Base-by-base conservation (phyloP, 2,329 filamentous ascomycete species). In the Fusarium sp. region DNA sequence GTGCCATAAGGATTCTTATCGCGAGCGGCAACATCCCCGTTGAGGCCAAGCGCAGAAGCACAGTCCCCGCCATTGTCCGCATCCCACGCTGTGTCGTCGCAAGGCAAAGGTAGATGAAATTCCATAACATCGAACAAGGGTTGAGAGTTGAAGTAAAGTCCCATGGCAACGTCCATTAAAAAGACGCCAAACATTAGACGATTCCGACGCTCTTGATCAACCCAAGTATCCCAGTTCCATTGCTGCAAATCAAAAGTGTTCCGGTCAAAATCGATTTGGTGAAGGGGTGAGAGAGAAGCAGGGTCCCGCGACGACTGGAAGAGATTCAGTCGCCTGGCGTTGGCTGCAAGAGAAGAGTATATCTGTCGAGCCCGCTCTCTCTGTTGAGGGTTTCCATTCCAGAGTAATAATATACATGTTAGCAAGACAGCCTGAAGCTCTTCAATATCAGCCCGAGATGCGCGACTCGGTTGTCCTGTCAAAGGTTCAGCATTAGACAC, bases 1-100 rank as follows among this genome's bases (percentile, higher is more conserved):
- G 89, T 92, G 8, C 92, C 91, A 66, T 89, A 88, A 5, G 86
- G 81, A 74, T 94, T 94, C 63, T 79, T 84, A 30, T 82, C 82
- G n/a, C 80, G 83, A 46, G 91, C 90, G 25, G 86, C 85, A 18
- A 86, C 83, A 3, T 86, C 80, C 7, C 92, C 92, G 63, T 88
- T 84, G 3, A 94, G 80, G 9, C 92, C 91, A 7, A 94, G 83
- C 11, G 91, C 90, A 71, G 89, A 86, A 28, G 90, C 90, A 78
- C 92, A 94, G 42, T 90, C 88, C 21, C 86, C 80, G 9, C 85
- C 81, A 43, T 85, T 87, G 37, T 82, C 84, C 8, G 92, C 92
- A 74, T 94, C 92, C 92, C 92, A 94, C 5, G 90, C 89, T 21
- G 90, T 91, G 80, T 94, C 93, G 75, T 94, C 92, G 19, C 89